Evolutionary conservation across 1,139 yeast genomes (phyloP).

Genomic region (Yamadazyma friedrichii): DNA sequence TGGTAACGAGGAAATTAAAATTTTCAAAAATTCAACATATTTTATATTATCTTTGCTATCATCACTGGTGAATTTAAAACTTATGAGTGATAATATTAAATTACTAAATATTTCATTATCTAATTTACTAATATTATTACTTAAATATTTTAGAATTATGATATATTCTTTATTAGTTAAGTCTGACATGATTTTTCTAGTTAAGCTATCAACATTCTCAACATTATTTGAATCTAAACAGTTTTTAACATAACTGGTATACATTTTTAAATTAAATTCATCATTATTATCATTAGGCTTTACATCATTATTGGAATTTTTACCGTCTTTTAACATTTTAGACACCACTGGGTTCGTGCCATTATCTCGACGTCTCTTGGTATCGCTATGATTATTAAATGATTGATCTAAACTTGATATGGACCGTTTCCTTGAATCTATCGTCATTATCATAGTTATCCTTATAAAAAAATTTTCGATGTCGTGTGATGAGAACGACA

Average conservation of each 20-base stretch:
- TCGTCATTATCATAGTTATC: conserved; percentile 26
- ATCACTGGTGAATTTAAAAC: conserved; percentile 57
- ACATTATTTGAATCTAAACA: conserved; percentile 70
- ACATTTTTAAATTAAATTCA: conserved; percentile 48
- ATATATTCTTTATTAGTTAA: conserved; percentile 34
- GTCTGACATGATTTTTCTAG: conserved; percentile 38
- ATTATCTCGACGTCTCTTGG: conserved; percentile 1
- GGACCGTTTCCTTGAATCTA: conserved; percentile 17
- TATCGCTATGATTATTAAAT: not conserved
- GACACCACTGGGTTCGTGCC: not conserved
- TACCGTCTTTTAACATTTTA: conserved; percentile 2
- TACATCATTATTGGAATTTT: conserved; percentile 7
- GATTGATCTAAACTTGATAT: not conserved
- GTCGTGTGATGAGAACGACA: conserved; percentile 7
- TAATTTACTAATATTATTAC: conserved; percentile 37
- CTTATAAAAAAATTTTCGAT: conserved; percentile 5
- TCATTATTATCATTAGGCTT: conserved; percentile 4
- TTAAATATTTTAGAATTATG: conserved; percentile 34
- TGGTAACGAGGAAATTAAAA: conserved; percentile 82
- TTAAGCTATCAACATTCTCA: conserved; percentile 39
- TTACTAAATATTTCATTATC: conserved; percentile 36
- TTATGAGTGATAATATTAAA: conserved; percentile 34
- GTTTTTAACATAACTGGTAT: conserved; percentile 59
- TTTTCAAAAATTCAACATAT: conserved; percentile 67
- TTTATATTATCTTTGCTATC: conserved; percentile 40